These are phyloP conservation scores for Gremmenia infestans DNA, from an alignment of 2,329 filamentous ascomycete genomes.

Conservation along the genomic window DNA sequence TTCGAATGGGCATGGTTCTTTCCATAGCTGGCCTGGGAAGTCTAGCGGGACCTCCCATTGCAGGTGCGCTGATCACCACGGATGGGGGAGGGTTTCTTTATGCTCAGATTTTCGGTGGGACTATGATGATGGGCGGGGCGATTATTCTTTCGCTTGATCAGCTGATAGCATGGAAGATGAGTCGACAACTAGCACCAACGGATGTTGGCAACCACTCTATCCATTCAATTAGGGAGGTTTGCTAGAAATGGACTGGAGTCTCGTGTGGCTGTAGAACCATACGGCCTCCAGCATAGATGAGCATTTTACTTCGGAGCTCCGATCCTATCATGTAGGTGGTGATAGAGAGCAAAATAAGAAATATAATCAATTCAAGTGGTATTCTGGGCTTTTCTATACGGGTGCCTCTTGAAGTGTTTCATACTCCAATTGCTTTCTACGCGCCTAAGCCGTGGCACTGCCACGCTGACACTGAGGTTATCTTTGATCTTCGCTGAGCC, in stretches of 20 bases:
- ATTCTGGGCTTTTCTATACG: too few relatives aligned
- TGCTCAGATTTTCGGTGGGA: slow-evolving; percentile 3
- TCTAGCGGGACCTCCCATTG: slow-evolving; percentile 6
- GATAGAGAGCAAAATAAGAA: too few relatives aligned
- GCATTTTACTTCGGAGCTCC: too few relatives aligned
- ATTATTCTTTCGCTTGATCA: background rate
- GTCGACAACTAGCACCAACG: background rate
- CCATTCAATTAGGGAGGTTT: background rate
- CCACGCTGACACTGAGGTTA: too few relatives aligned
- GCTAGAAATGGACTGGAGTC: background rate
- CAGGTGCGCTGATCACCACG: slow-evolving; percentile 2
- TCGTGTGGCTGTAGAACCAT: background rate
- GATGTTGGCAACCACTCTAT: background rate
- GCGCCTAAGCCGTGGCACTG: too few relatives aligned
- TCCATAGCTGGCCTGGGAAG: slow-evolving; percentile 2
- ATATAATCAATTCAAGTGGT: too few relatives aligned
- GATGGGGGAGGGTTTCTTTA: background rate
- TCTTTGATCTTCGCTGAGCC: too few relatives aligned
- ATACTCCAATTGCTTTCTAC: too few relatives aligned
- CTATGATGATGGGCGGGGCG: background rate
- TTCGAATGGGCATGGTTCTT: slow-evolving; percentile 54
- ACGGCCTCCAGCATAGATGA: too few relatives aligned
- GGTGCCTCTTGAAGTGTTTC: too few relatives aligned
- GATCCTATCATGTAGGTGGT: too few relatives aligned
- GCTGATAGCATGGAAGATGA: background rate